Base-by-base conservation (phyloP, 345 rosid species). In the Euphorbia tirucalli region DNA sequence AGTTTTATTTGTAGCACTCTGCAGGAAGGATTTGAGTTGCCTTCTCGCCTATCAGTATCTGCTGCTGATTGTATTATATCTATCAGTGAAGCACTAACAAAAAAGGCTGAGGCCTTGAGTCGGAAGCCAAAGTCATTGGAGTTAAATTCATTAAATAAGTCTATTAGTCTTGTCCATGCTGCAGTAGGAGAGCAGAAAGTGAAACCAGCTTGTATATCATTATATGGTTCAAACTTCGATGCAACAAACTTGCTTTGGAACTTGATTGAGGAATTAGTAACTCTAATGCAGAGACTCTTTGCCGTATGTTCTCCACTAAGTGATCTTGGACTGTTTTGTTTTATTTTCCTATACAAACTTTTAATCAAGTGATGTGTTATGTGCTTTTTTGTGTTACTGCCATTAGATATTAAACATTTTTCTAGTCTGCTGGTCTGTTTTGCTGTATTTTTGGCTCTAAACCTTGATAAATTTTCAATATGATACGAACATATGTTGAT, bases 61-160 rank as follows among this genome's bases (percentile, higher is more conserved):
- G 98, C 96, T 85, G 96, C 98, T 68, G 98, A 93, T 81, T 93
- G 98, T 74, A 81, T 86, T 58, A 76, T 93, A 72, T 76, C 97
- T 37, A 68, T 93, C 46, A 88, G 87, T 44, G 87, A 83, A 71
- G 96, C 92, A 68, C 76, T 93, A 75, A 81, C 91, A 41, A 93
- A 83, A 80, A 88, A 76, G 71, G 74, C 78, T 75, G 83, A 77
- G 71, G 83, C 73, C 32, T 44, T 68, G 9, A 77, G 72, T 59
- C 85, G 75, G 30, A 82, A 44, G 74, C 75, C 75, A 54, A 83
- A 80, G 69, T 31, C 78, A 70, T 59, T 77, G 72, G 76, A 71
- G 70, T 54, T 77, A 50, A 77, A 61, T 64, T 70, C 77, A 71
- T 76, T 86, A 63, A 64, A 70, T 50, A 77, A 43, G 59, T 77